These are phyloP conservation scores for Geotrichum australiense DNA, from an alignment of 1,139 yeast genomes.

Conservation along the genomic window DNA sequence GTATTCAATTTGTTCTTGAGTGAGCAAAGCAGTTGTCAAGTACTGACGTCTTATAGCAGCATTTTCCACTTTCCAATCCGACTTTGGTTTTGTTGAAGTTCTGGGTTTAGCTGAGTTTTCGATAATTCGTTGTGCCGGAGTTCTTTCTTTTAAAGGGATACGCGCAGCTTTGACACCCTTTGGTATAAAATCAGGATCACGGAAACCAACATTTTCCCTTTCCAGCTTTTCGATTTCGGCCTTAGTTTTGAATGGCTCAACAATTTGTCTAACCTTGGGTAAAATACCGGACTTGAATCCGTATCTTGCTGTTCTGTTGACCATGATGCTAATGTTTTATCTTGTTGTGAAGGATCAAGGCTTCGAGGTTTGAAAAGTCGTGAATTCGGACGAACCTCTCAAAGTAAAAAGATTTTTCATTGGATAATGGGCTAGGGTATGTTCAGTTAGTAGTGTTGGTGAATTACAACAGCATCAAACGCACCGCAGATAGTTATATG, in stretches of 20 bases:
- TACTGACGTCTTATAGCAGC: constrained; percentile 69
- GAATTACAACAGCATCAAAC: background rate
- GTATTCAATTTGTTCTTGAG: constrained; percentile 51
- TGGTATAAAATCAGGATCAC: constrained; percentile 70
- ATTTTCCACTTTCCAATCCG: constrained; percentile 47
- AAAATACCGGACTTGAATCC: constrained; percentile 70
- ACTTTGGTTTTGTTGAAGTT: constrained; percentile 31
- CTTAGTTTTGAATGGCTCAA: constrained; percentile 43
- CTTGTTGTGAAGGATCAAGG: background rate
- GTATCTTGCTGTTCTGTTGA: constrained; percentile 40
- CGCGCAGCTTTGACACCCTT: constrained; percentile 53
- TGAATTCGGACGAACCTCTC: background rate
- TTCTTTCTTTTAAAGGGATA: constrained; percentile 43
- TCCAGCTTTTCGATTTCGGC: constrained; percentile 37
- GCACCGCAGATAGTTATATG: too few relatives aligned
- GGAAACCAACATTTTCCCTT: constrained; percentile 57
- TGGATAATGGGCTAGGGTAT: constrained; percentile 12
- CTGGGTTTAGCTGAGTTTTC: constrained; percentile 43
- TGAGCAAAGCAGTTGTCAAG: constrained; percentile 56
- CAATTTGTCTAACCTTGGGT: constrained; percentile 66
- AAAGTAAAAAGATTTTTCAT: constrained; percentile 9
- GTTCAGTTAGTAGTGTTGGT: background rate
- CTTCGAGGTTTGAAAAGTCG: background rate
- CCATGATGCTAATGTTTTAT: constrained; percentile 31
- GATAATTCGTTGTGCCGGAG: constrained; percentile 55